Conservation (phyloP, 768 basidiomycete genomes). For the Kwoniella dendrophila region DNA sequence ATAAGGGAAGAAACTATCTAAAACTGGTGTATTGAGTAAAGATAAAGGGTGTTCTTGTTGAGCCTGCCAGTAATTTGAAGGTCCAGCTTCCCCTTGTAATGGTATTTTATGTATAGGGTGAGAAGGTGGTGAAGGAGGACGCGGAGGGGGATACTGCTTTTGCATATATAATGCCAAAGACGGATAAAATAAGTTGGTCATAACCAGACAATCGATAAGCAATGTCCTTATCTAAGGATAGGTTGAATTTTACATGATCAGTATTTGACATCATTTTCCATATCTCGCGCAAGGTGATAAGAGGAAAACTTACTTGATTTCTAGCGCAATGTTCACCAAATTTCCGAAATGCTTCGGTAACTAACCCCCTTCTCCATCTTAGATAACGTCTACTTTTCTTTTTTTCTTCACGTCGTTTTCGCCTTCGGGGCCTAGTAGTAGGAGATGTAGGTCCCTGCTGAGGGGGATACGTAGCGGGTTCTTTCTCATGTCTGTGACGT, state of each 20-base stretch:
- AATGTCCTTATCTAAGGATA: constrained; percentile 50
- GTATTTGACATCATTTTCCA: background rate
- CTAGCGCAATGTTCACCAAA: constrained; percentile 55
- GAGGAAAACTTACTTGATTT: constrained; percentile 48
- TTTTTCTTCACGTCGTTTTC: constrained; percentile 15
- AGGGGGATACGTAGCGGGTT: constrained; percentile 8
- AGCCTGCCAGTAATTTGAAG: background rate
- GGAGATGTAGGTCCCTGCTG: background rate
- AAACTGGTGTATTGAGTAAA: constrained; percentile 46
- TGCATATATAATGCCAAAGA: constrained; percentile 50
- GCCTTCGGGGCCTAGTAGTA: constrained; percentile 3
- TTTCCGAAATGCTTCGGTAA: constrained; percentile 44
- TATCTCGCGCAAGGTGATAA: background rate
- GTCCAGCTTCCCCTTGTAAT: constrained; percentile 15
- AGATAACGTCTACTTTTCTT: constrained; percentile 11
- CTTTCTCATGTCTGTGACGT: constrained; percentile 24
- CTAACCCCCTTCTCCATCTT: constrained; percentile 32
- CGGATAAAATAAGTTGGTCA: constrained; percentile 56
- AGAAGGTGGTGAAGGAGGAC: constrained; percentile 34
- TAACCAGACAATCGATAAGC: constrained; percentile 54
- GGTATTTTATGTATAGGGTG: constrained; percentile 27
- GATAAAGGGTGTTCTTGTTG: constrained; percentile 49
- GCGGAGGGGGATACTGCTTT: constrained; percentile 39
- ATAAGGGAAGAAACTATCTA: constrained; percentile 55
- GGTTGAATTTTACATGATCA: too few relatives aligned